Conservation (phyloP, 2,329 filamentous ascomycete species). For the Geosmithia morbida region DNA sequence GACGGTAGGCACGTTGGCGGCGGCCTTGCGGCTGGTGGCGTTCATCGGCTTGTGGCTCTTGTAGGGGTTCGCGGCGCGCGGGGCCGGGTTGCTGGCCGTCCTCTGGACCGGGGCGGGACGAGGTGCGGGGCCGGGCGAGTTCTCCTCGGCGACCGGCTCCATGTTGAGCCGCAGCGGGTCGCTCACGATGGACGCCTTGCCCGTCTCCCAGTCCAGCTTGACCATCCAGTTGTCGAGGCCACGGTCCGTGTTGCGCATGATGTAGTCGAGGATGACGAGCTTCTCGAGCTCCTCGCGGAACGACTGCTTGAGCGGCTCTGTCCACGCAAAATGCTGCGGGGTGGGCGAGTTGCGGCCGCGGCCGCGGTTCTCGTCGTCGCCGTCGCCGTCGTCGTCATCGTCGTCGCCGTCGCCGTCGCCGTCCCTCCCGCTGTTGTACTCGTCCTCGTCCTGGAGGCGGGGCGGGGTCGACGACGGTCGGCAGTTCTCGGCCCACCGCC, state of each 20-base stretch:
- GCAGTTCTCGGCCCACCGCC: slow-evolving; percentile 67
- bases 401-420: slow-evolving; percentile 35
- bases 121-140: slow-evolving; percentile 5
- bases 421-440: slow-evolving; percentile 47
- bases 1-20: slow-evolving; percentile 42
- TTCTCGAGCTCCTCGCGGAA: slow-evolving; percentile 95
- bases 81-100: slow-evolving; percentile 12
- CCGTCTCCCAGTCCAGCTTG: slow-evolving; percentile 74
- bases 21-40: slow-evolving; percentile 38
- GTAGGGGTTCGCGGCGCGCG: slow-evolving; percentile 49
- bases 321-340: slow-evolving; percentile 63
- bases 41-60: slow-evolving; percentile 74
- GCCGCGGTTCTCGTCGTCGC: slow-evolving; percentile 35
- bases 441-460: slow-evolving; percentile 41
- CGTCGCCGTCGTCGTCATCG: slow-evolving; percentile 32
- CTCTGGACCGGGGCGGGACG: neutral
- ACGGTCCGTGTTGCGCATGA: slow-evolving; percentile 96
- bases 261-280: slow-evolving; percentile 92
- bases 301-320: slow-evolving; percentile 71
- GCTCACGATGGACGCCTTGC: slow-evolving; percentile 73
- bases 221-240: slow-evolving; percentile 99
- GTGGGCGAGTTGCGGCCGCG: slow-evolving; percentile 35
- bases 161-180: slow-evolving; percentile 60
- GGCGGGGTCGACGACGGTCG: slow-evolving; percentile 37
- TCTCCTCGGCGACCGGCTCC: slow-evolving; percentile 28